Base-by-base conservation (phyloP, 176 grass and related monocot genomes). In the Lolium multiflorum region DNA sequence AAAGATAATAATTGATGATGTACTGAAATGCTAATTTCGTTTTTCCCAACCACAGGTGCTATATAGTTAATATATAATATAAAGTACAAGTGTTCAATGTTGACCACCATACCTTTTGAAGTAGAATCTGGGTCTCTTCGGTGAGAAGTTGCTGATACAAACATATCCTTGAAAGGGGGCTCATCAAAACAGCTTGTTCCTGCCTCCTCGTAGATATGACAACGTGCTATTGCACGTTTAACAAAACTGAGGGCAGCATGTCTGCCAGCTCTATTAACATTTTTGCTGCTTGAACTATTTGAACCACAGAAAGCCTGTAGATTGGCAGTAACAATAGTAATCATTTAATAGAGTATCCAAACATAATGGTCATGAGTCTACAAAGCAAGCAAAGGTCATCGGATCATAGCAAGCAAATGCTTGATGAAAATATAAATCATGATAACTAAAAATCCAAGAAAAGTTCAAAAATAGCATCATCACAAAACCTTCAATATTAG, bases 181-280 rank as follows among this genome's bases (percentile, higher is more conserved):
- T 88, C 92, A 71, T 85, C 81, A 84, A 94, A 94, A 58, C 90
- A 94, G 59, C 84, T 83, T 50, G 43, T 89, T 69, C 87, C 90
- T 35, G 74, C 31, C 65, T 87, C 87, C 21, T 94, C 85, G 6
- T 82, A 94, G 54, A 83, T 94, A 64, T 65, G 87, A 31, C 77
- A 94, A 31, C 87, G 81, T 79, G 74, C 77, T 43, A 92, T 84
- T 79, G 87, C 75, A 62, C 72, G 90, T 85, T 89, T 88, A 48
- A 90, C 87, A 89, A 94, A 92, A 90, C 57, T 76, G 61, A 92
- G 24, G 14, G 67, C 92, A 88, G 81, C 87, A 88, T 80, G 87
- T 85, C 84, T 92, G 24, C 87, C 82, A 85, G 68, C 81, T 82
- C 79, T 89, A 80, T 64, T 92, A 67, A 85, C 35, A 88, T 87